phyloP scores from a whole-genome alignment of 2,329 filamentous ascomycete species.

The Diaporthe velutina region DNA sequence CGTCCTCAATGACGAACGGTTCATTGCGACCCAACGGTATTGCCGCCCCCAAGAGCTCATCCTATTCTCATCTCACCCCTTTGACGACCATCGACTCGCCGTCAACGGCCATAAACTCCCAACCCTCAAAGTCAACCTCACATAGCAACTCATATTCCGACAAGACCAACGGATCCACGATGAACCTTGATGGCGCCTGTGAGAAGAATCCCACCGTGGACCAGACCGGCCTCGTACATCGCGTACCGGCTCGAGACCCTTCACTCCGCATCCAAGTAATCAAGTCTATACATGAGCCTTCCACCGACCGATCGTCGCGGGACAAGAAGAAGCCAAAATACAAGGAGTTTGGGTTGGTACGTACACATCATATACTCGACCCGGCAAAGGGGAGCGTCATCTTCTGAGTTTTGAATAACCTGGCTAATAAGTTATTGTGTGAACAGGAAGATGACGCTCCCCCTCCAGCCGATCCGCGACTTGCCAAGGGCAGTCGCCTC shows the following conservation, averaged over 20 bases:
- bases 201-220: constrained; percentile 51
- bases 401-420: constrained; percentile 44
- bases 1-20: constrained; percentile 77
- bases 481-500: constrained; percentile 75
- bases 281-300: constrained; percentile 73
- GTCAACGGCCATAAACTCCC: constrained; percentile 60
- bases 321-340: constrained; percentile 70
- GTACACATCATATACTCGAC: constrained; percentile 61
- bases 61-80: constrained; percentile 63
- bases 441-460: constrained; percentile 83
- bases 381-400: constrained; percentile 71
- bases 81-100: constrained; percentile 67
- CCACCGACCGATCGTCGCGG: constrained; percentile 66
- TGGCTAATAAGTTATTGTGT: constrained; percentile 62
- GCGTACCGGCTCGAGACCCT: constrained; percentile 70
- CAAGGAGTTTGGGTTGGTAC: constrained; percentile 75
- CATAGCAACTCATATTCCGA: constrained; percentile 63
- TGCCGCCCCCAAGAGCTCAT: constrained; percentile 52
- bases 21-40: constrained; percentile 56
- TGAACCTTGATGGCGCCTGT: constrained; percentile 45
- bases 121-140: constrained; percentile 66
- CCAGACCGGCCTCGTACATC: constrained; percentile 51
- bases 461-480: constrained; percentile 82
- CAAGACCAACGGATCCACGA: constrained; percentile 48
- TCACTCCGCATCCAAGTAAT: constrained; percentile 66